These are phyloP conservation scores for Russula emetica DNA, from an alignment of 768 basidiomycete species.

Conservation along the genomic window DNA sequence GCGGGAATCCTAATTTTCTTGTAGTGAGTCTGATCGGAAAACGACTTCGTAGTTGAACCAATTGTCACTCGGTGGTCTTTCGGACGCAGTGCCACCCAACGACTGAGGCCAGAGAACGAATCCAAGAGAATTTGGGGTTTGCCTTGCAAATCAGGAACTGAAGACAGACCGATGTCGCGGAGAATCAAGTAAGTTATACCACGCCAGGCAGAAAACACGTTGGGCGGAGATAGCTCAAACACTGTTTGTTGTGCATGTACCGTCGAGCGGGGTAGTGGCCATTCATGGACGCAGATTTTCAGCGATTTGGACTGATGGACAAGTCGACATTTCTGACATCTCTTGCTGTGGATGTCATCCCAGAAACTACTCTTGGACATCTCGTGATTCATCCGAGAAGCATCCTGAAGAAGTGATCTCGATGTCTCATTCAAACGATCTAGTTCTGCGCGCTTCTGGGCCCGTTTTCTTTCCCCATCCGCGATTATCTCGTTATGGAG, in stretches of 20 bases:
- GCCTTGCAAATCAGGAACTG: not conserved
- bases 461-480: not conserved
- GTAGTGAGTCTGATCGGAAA: constrained; percentile 8
- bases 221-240: constrained; percentile 16
- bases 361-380: no score
- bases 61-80: constrained; percentile 6
- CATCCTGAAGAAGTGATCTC: not conserved
- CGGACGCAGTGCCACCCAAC: not conserved
- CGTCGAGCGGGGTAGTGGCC: constrained; percentile 8
- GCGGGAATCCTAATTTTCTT: constrained; percentile 2
- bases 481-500: constrained; percentile 1
- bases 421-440: not conserved
- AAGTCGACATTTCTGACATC: constrained; percentile 11
- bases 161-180: constrained; percentile 6
- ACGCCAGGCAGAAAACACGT: constrained; percentile 20
- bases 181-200: constrained; percentile 14
- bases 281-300: constrained; percentile 13
- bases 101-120: constrained; percentile 9
- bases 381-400: not conserved
- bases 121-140: not conserved
- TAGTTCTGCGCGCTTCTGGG: constrained; percentile 3
- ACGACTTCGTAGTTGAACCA: constrained; percentile 16
- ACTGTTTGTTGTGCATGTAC: constrained; percentile 2
- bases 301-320: not conserved
- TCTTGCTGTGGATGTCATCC: not conserved